Evolutionary conservation across 495 filamentous ascomycete species (phyloP).

Genomic region (Penicillium arizonense): DNA sequence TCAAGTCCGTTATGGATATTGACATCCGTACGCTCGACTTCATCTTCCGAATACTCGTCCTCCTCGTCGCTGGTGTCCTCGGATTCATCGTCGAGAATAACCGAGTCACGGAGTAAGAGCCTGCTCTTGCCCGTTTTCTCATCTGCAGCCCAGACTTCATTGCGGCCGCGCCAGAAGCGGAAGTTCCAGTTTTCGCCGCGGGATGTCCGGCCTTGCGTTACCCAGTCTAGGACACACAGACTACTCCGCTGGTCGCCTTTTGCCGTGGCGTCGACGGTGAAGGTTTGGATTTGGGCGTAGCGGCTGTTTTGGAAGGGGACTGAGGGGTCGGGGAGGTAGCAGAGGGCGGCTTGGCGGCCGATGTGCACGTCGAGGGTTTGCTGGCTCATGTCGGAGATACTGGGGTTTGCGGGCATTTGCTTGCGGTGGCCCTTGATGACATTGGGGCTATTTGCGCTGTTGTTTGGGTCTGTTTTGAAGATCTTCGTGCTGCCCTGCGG

Average conservation of each 20-base stretch:
- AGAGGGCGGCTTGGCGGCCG: constrained; percentile 62
- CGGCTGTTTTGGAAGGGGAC: constrained; percentile 80
- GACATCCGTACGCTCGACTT: not conserved
- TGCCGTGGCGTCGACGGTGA: constrained; percentile 60
- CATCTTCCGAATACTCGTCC: constrained; percentile 38
- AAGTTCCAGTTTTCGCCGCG: constrained; percentile 91
- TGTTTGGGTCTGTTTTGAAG: constrained; percentile 66
- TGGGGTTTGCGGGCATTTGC: constrained; percentile 21
- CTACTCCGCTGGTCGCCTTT: constrained; percentile 40
- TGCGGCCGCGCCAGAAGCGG: constrained; percentile 70
- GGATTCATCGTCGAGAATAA: constrained; percentile 64
- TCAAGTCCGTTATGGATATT: constrained; percentile 9
- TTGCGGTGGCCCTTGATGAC: constrained; percentile 31
- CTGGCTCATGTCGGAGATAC: constrained; percentile 53
- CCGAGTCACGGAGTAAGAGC: constrained; percentile 76
- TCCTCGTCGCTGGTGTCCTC: constrained; percentile 20
- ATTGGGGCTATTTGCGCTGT: constrained; percentile 23
- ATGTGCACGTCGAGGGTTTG: constrained; percentile 69
- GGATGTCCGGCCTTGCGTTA: constrained; percentile 80
- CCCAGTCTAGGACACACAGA: constrained; percentile 89
- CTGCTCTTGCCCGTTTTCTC: constrained; percentile 43
- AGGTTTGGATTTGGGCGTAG: constrained; percentile 80
- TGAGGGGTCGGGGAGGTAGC: constrained; percentile 90
- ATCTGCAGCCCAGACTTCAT: constrained; percentile 72
- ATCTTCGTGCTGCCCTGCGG: constrained; percentile 92